phyloP scores from a whole-genome alignment of 1,284 basidiomycete species.

The Fomitopsis pinicola region DNA sequence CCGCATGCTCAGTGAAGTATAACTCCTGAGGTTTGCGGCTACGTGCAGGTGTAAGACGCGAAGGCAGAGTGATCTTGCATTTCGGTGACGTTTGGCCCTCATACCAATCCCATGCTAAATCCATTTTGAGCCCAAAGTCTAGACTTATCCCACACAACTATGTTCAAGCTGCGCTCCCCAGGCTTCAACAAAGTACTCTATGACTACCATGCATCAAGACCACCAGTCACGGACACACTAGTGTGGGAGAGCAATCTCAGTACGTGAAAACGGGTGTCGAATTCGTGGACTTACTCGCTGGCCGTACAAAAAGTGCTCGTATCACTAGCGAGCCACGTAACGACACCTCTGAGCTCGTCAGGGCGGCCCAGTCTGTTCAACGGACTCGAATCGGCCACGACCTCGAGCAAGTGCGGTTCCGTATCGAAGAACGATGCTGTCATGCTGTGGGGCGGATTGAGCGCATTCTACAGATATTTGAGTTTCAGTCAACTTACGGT shows the following conservation, averaged over 20 bases:
- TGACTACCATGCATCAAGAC: constrained; percentile 69
- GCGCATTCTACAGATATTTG: neutral
- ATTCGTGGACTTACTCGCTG: constrained; percentile 53
- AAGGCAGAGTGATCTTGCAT: too few relatives aligned
- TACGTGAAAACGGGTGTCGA: neutral
- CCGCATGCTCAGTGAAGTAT: too few relatives aligned
- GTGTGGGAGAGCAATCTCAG: neutral
- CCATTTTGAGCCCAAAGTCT: too few relatives aligned
- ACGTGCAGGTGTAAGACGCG: too few relatives aligned
- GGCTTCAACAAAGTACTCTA: too few relatives aligned
- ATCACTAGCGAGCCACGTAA: constrained; percentile 75
- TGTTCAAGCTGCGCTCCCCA: too few relatives aligned
- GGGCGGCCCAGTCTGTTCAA: constrained; percentile 73
- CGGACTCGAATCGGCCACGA: constrained; percentile 76
- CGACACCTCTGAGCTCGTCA: constrained; percentile 76
- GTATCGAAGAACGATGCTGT: constrained; percentile 72
- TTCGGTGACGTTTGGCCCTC: too few relatives aligned
- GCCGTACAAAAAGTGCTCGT: constrained; percentile 75
- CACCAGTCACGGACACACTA: constrained; percentile 69
- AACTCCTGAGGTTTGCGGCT: too few relatives aligned
- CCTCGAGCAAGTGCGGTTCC: constrained; percentile 62
- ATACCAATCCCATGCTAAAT: too few relatives aligned
- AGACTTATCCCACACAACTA: too few relatives aligned
- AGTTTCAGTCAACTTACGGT: constrained; percentile 37
- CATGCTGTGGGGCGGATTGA: constrained; percentile 45